A percentile compares a stretch with the other conserved stretches of the same genome.
These are phyloP conservation scores for Cyberlindnera galapagoensis DNA, from an alignment of 805 yeast species.

Conservation along the genomic window DNA sequence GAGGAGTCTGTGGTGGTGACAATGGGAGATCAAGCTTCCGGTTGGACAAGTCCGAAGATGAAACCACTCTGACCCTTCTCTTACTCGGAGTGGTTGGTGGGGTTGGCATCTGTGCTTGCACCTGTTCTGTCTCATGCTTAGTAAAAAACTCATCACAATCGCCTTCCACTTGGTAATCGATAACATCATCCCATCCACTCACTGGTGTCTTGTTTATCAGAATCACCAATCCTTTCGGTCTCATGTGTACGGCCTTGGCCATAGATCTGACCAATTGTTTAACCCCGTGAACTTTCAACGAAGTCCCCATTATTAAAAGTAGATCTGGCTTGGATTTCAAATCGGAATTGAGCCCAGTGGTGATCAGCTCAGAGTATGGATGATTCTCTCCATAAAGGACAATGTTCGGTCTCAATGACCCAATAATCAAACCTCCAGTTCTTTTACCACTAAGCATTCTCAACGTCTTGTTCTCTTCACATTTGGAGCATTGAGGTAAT, in stretches of 20 bases:
- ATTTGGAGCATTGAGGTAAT: constrained; percentile 71
- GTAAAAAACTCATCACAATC: constrained; percentile 82
- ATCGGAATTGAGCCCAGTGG: constrained; percentile 64
- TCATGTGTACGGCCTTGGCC: constrained; percentile 66
- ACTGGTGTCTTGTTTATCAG: constrained; percentile 67
- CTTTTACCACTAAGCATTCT: constrained; percentile 69
- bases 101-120: constrained; percentile 16
- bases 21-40: constrained; percentile 1
- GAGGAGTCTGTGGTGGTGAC: too few species aligned
- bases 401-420: constrained; percentile 79
- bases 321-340: constrained; percentile 64
- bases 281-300: constrained; percentile 87
- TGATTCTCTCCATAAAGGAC: constrained; percentile 93
- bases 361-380: constrained; percentile 76
- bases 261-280: constrained; percentile 64
- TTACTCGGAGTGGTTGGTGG: constrained; percentile 28
- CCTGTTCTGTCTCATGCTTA: constrained; percentile 21
- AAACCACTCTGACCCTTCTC: neutral
- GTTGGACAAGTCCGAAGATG: too few species aligned
- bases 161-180: constrained; percentile 72
- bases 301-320: constrained; percentile 87
- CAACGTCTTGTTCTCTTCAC: constrained; percentile 49
- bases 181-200: constrained; percentile 59
- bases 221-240: constrained; percentile 73
- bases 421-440: constrained; percentile 52